phyloP scores from a whole-genome alignment of 768 basidiomycete genomes.

The Agaricus blazei region DNA sequence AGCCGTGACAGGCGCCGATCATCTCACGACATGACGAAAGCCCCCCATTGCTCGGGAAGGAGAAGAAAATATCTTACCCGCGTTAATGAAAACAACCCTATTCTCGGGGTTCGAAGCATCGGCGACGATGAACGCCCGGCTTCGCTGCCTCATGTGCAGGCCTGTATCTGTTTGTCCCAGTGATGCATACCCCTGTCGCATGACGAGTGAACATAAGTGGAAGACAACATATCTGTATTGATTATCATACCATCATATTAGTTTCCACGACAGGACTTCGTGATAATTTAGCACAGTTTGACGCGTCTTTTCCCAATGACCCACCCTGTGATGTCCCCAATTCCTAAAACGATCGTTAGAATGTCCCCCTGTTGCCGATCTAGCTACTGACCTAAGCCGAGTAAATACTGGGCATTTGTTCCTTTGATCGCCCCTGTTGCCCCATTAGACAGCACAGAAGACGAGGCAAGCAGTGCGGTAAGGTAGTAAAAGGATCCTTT shows the following conservation, averaged over 20 bases:
- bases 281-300: neutral
- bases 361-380: neutral
- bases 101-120: slow-evolving; percentile 50
- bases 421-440: slow-evolving; percentile 22
- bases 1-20: neutral
- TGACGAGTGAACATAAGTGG: neutral
- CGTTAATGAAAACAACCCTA: slow-evolving; percentile 70
- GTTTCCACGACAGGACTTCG: slow-evolving; percentile 72
- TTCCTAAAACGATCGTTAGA: slow-evolving; percentile 34
- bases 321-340: slow-evolving; percentile 73
- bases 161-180: slow-evolving; percentile 65
- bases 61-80: slow-evolving; percentile 34
- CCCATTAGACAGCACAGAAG: slow-evolving; percentile 23
- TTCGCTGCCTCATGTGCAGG: slow-evolving; percentile 74
- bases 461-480: slow-evolving; percentile 35
- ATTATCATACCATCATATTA: slow-evolving; percentile 62
- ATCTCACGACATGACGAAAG: neutral
- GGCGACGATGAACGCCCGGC: slow-evolving; percentile 72
- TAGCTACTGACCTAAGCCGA: slow-evolving; percentile 49
- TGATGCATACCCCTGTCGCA: slow-evolving; percentile 58
- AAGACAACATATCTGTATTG: slow-evolving; percentile 7
- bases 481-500: slow-evolving; percentile 36
- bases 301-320: slow-evolving; percentile 3
- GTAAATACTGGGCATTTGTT: slow-evolving; percentile 42
- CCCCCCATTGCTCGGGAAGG: slow-evolving; percentile 3